Base-by-base conservation (phyloP, 176 grass and related monocot species). In the Olyra latifolia region DNA sequence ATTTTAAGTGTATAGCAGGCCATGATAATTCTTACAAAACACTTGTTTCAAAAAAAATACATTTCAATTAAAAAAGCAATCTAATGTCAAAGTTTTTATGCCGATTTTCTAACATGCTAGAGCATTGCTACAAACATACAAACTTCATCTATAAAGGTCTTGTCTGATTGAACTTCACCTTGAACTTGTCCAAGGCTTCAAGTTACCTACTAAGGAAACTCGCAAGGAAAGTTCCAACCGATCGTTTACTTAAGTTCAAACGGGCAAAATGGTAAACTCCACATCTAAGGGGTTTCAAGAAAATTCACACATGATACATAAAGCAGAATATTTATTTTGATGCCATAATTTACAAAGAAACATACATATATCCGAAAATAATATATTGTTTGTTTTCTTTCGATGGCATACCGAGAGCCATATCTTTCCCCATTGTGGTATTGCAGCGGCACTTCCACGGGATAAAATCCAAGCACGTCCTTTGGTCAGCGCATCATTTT, bases 371-470 rank as follows among this genome's bases (percentile, higher is more conserved):
- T 2, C 1, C 2, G 8, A 20, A 4, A 54, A 38, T 42, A 79
- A 15, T 22, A 75, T 20, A 55, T 23, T 66, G 10, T 1, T 35
- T 35, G 60, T 30, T 42, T 66, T 23, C 4, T 52, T 49, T 30
- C 1, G 4, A 2, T 6, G 10, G 1, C 16, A 73, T 73, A 74
- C 72, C 35, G 72, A 74, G 32, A 74, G 50, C n/a, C 35, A 74
- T 74, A 74, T 42, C 52, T 74, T 74, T 74, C 35, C 72, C 72
- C 72, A 75, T 5, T 75, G 72, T 11, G 54, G 72, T 19, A 41
- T 24, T 44, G 54, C 32, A 10, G 13, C 2, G 6, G 72, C 54
- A 28, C 54, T 59, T 57, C 54, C 72, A 59, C 8, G 54, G 0
- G 72, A 17, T 58, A 75, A 8, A 5, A 75, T 60, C 72, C 72